Conservation (phyloP, 2,329 filamentous ascomycete genomes). For the Penicillium sp. region DNA sequence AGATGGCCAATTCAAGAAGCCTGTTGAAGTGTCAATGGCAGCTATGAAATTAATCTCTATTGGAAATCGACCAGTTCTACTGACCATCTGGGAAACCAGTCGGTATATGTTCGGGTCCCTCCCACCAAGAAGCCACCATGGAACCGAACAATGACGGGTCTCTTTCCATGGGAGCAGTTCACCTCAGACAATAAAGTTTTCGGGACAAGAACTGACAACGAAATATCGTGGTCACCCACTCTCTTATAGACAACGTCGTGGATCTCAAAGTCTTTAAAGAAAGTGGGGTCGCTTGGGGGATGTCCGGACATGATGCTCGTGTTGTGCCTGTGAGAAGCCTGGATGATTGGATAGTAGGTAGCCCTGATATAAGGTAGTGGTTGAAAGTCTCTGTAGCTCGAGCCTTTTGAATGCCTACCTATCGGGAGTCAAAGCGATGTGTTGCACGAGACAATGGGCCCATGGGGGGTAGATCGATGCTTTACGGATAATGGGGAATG, state of each 20-base stretch:
- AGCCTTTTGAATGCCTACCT: neutral
- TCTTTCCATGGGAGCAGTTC: constrained; percentile 4
- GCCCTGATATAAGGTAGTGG: neutral
- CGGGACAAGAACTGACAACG: constrained; percentile 14
- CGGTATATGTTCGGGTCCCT: constrained; percentile 15
- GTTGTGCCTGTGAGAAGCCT: neutral
- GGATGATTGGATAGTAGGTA: neutral
- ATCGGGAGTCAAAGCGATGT: neutral
- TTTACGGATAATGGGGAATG: neutral
- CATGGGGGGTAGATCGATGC: neutral
- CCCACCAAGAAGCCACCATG: constrained; percentile 18
- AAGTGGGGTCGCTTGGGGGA: constrained; percentile 9
- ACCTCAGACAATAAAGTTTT: constrained; percentile 6
- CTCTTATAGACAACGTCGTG: constrained; percentile 17
- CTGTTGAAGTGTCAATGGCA: constrained; percentile 3
- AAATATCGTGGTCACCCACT: constrained; percentile 11
- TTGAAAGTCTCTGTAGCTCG: too few relatives aligned
- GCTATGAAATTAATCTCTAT: neutral
- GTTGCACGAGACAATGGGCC: neutral
- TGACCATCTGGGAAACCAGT: constrained; percentile 19
- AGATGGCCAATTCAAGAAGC: constrained; percentile 16
- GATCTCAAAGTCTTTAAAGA: constrained; percentile 17
- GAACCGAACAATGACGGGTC: constrained; percentile 15
- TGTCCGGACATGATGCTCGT: neutral
- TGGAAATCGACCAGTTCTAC: neutral